Conservation (phyloP, 176 grass and related monocot species). For the Saccharum spontaneum region DNA sequence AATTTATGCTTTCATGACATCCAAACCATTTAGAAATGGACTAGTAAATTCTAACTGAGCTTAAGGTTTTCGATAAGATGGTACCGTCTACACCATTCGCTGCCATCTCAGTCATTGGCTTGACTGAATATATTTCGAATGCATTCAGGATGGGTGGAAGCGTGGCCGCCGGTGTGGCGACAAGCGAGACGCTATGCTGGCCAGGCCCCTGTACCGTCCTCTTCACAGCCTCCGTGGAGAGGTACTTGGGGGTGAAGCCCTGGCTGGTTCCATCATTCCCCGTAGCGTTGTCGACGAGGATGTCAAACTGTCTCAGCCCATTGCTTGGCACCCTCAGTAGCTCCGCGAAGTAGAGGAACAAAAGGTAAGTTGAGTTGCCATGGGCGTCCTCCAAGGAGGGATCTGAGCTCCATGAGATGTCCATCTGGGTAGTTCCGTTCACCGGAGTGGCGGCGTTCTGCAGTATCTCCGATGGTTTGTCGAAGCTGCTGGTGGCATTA, state of each 20-base stretch:
- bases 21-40: background rate
- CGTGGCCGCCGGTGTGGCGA: slow-evolving; percentile 22
- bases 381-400: background rate
- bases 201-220: background rate
- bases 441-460: slow-evolving; percentile 36
- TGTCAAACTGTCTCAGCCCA: slow-evolving; percentile 16
- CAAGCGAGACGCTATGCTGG: slow-evolving; percentile 30
- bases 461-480: slow-evolving; percentile 20
- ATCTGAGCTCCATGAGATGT: slow-evolving; percentile 36
- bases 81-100: slow-evolving; percentile 34
- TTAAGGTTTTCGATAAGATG: background rate
- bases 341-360: slow-evolving; percentile 56
- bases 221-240: slow-evolving; percentile 23
- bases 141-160: slow-evolving; percentile 44
- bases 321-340: background rate
- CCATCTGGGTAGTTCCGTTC: slow-evolving; percentile 17
- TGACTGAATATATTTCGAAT: slow-evolving; percentile 36
- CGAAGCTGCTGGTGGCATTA: slow-evolving; percentile 17
- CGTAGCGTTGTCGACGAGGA: background rate
- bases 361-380: slow-evolving; percentile 17
- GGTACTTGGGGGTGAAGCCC: slow-evolving; percentile 27
- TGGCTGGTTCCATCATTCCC: background rate
- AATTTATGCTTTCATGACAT: background rate
- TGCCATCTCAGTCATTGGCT: background rate
- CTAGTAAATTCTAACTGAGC: background rate